Base-by-base conservation (phyloP, 2,329 filamentous ascomycete species). In the Sordariomycetes sp. region DNA sequence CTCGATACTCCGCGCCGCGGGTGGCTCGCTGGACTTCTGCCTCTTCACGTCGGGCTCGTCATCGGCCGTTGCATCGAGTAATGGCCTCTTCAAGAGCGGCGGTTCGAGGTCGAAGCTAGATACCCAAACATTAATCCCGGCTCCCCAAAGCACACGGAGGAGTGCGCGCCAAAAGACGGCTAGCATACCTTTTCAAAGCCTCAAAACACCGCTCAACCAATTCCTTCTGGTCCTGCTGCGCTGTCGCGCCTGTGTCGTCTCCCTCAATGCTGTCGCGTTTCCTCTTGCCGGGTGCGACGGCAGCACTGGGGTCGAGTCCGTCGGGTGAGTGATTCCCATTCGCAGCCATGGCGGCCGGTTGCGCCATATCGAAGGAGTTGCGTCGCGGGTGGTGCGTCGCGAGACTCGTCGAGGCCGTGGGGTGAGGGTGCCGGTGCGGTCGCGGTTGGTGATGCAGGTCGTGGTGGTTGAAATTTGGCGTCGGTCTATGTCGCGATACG, bases 1-100 rank as follows among this genome's bases (percentile, higher is more conserved):
- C 37, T 64, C 57, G 40, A 79, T 70, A 40, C 64, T 68, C 12
- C 16, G 29, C 14, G 45, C 41, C 23, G 57, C 46, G 21, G 53
- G 47, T 3, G 50, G 51, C 30, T 69, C 66, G 32, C 65, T 61
- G 3, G 72, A 64, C 51, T 75, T 79, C 45, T 75, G 71, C 28
- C 76, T 68, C 54, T 82, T 82, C 34, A 68, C 54, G 33, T 71
- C 60, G 12, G 72, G 76, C 42, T 76, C 72, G 36, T 64, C 58
- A 32, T 63, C 55, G 20, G 57, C 42, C 21, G 61, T 49, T 5
- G 53, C 36, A 3, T 68, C 60, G 33, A 65, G 57, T 9, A 79
- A 50, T 3, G 66, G 62, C 36, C 69, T 68, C 44, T 69, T 70
- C 33, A 79, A 62, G 37, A 79, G 65, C 21, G 68, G 70, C 8